phyloP scores from a whole-genome alignment of 257 asterid genomes.

The Petunia secreta region DNA sequence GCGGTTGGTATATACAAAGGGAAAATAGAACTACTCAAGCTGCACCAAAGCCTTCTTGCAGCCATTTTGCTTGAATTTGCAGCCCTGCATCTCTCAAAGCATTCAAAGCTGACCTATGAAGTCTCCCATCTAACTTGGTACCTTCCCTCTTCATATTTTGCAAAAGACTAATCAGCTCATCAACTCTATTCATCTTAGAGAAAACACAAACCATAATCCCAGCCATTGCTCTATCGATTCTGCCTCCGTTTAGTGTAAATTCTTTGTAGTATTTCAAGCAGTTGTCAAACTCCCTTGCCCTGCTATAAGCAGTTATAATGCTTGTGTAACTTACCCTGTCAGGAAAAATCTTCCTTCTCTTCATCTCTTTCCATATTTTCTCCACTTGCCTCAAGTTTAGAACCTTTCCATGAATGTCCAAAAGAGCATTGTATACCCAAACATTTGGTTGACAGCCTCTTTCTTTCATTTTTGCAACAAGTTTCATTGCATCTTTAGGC shows the following conservation, averaged over 20 bases:
- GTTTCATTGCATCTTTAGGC: slow-evolving; percentile 62
- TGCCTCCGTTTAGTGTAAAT: slow-evolving; percentile 65
- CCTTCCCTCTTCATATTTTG: slow-evolving; percentile 69
- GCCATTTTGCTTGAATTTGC: slow-evolving; percentile 56
- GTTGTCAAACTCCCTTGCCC: slow-evolving; percentile 57
- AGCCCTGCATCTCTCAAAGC: slow-evolving; percentile 84
- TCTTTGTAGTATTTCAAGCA: slow-evolving; percentile 60
- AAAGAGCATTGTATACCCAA: slow-evolving; percentile 85
- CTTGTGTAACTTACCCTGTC: slow-evolving; percentile 83
- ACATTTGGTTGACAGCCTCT: slow-evolving; percentile 80
- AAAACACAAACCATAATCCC: slow-evolving; percentile 85
- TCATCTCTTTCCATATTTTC: slow-evolving; percentile 89
- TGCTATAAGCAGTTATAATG: slow-evolving; percentile 64
- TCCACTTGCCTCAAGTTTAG: slow-evolving; percentile 58
- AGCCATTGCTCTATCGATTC: slow-evolving; percentile 75
- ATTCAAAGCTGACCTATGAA: slow-evolving; percentile 72
- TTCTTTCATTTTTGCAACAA: slow-evolving; percentile 83
- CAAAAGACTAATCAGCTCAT: slow-evolving; percentile 74
- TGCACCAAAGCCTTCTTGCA: slow-evolving; percentile 50
- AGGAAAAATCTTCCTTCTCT: slow-evolving; percentile 57
- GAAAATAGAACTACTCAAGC: slow-evolving; percentile 18
- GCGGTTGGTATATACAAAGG: neutral
- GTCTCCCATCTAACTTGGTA: slow-evolving; percentile 59
- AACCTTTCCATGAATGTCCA: slow-evolving; percentile 73
- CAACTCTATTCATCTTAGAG: slow-evolving; percentile 69